Conservation (phyloP, 805 yeast species). For the Candida ponderosae region DNA sequence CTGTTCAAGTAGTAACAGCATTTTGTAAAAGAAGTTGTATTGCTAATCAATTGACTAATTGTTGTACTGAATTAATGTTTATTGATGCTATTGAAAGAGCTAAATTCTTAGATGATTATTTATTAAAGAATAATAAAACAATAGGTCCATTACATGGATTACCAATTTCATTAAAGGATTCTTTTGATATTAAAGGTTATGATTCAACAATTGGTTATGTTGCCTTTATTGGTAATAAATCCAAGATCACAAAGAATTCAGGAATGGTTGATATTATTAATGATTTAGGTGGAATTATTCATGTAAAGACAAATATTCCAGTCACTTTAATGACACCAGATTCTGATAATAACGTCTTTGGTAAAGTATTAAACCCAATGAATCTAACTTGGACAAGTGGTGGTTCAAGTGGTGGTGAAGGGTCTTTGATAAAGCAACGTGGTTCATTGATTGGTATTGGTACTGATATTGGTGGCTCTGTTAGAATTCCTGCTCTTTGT, state of each 20-base stretch:
- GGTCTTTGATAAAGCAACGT: conserved; percentile 39
- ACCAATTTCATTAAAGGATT: conserved; percentile 49
- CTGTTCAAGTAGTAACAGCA: conserved; percentile 35
- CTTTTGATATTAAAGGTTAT: conserved; percentile 27
- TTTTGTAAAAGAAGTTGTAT: conserved; percentile 45
- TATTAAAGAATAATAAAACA: conserved; percentile 33
- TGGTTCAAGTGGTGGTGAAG: conserved; percentile 58
- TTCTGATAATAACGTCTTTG: conserved; percentile 42
- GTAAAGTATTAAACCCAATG: conserved; percentile 41
- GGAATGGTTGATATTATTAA: conserved; percentile 22
- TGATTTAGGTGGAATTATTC: conserved; percentile 32
- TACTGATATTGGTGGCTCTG: conserved; percentile 54
- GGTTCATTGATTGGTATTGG: conserved; percentile 52
- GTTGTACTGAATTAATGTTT: conserved; percentile 26
- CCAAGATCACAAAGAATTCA: conserved; percentile 1
- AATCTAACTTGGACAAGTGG: conserved; percentile 43
- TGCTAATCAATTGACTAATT: conserved; percentile 39
- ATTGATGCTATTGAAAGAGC: conserved; percentile 50
- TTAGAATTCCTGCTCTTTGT: conserved; percentile 51
- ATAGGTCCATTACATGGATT: conserved; percentile 59
- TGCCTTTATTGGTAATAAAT: not conserved
- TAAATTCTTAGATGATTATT: conserved; percentile 39
- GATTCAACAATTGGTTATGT: conserved; percentile 39
- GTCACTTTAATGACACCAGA: conserved; percentile 53
- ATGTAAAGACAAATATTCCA: conserved; percentile 50